These are phyloP conservation scores for Beta macrorhiza DNA, from an alignment of 179 eudicot genomes.

Conservation along the genomic window DNA sequence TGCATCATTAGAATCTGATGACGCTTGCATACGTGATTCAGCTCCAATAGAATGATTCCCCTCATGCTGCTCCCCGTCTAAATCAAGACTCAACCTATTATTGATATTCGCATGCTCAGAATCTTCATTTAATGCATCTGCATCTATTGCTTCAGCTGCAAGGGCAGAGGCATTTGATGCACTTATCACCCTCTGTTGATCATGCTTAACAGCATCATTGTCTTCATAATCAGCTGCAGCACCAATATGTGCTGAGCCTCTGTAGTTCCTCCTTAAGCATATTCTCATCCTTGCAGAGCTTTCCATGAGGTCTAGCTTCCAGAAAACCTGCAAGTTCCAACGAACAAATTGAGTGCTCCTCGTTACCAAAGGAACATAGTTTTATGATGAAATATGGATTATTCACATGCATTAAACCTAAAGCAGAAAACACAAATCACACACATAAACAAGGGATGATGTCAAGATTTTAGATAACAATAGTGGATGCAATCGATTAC, in stretches of 20 bases:
- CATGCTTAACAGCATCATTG: conserved; percentile 38
- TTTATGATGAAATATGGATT: not conserved
- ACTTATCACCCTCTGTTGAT: conserved; percentile 39
- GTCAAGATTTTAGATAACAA: conserved; percentile 7
- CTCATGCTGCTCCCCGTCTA: conserved; percentile 44
- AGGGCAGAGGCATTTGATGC: conserved; percentile 66
- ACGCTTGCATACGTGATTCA: conserved; percentile 46
- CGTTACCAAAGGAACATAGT: not conserved
- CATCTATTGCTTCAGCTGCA: conserved; percentile 79
- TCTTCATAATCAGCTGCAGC: conserved; percentile 89
- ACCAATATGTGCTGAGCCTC: conserved; percentile 77
- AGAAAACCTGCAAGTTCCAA: conserved; percentile 57
- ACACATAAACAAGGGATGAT: not conserved
- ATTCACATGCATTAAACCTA: not conserved
- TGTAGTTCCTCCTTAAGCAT: conserved; percentile 74
- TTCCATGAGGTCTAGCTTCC: conserved; percentile 94
- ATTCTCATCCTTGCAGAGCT: conserved; percentile 92
- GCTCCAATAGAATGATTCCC: conserved; percentile 52
- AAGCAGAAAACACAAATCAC: not conserved
- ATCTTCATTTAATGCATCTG: conserved; percentile 65
- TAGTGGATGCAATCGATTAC: conserved; percentile 25
- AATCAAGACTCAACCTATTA: conserved; percentile 41
- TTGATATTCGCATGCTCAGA: conserved; percentile 54
- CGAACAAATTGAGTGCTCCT: not conserved
- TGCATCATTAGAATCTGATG: conserved; percentile 44